Percentiles rank a stretch among this genome's conserved stretches.
Conservation (phyloP, 108 stramenopile species). For the Skeletonema menzelii region DNA sequence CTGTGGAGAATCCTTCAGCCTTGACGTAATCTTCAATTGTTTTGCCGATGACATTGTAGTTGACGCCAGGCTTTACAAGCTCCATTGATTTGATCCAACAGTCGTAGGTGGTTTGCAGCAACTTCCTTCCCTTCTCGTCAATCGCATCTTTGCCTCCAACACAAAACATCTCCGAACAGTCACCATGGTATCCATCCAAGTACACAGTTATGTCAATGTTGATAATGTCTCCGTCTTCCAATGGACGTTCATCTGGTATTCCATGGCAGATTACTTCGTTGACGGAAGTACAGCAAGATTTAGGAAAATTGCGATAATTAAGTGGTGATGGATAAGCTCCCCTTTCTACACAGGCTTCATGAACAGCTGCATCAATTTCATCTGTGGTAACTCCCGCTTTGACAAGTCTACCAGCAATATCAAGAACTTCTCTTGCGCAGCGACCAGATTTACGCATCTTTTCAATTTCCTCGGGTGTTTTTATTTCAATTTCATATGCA, state of each 20-base stretch:
- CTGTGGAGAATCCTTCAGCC: slow-evolving; percentile 65
- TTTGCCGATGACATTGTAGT: slow-evolving; percentile 91
- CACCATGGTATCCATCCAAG: slow-evolving; percentile 92
- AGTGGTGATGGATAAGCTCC: slow-evolving; percentile 88
- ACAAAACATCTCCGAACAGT: slow-evolving; percentile 95
- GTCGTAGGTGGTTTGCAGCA: slow-evolving; percentile 86
- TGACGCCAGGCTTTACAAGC: slow-evolving; percentile 68
- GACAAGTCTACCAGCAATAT: slow-evolving; percentile 83
- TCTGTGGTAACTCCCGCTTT: slow-evolving; percentile 82
- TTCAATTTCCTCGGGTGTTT: slow-evolving; percentile 83
- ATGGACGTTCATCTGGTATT: slow-evolving; percentile 88
- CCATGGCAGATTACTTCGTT: slow-evolving; percentile 99
- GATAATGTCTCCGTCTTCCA: slow-evolving; percentile 90
- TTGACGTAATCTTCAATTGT: slow-evolving; percentile 84
- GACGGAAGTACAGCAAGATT: slow-evolving; percentile 93
- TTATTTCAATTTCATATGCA: slow-evolving; percentile 70
- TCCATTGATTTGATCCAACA: slow-evolving; percentile 74
- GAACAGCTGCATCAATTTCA: slow-evolving; percentile 91
- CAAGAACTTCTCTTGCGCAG: slow-evolving; percentile 90
- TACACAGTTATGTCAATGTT: slow-evolving; percentile 94
- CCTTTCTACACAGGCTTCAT: slow-evolving; percentile 56
- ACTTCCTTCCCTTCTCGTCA: slow-evolving; percentile 43
- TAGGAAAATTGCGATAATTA: slow-evolving; percentile 96
- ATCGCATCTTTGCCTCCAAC: slow-evolving; percentile 74
- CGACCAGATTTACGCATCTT: slow-evolving; percentile 89